Percentiles rank a stretch among this genome's conserved stretches.
Evolutionary conservation across 306 rosid genomes (phyloP).

Genomic region (Cicer chorassanicum): DNA sequence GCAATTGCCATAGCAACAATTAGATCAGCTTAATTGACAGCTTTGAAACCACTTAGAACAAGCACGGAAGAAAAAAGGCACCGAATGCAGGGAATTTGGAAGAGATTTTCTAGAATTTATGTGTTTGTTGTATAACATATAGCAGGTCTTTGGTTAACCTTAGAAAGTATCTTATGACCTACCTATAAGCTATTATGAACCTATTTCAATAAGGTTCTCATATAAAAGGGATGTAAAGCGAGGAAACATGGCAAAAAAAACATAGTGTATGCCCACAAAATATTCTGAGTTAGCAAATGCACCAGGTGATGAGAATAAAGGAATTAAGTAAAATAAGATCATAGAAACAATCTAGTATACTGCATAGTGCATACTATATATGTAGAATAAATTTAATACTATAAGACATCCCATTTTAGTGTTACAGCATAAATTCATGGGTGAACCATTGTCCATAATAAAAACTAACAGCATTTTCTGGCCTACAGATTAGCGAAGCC

Average conservation of each 20-base stretch:
- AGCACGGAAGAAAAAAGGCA: neutral
- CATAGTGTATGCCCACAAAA: too few relatives aligned
- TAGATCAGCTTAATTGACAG: neutral
- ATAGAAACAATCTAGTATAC: neutral
- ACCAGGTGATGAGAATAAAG: too few relatives aligned
- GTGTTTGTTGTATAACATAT: neutral
- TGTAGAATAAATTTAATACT: slow-evolving; percentile 3
- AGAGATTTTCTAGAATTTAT: neutral
- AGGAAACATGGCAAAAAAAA: too few relatives aligned
- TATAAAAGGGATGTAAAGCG: too few relatives aligned
- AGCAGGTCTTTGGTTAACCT: neutral
- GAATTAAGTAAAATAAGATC: neutral
- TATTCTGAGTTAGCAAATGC: too few relatives aligned
- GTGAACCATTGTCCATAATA: slow-evolving; percentile 15
- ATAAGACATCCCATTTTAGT: neutral
- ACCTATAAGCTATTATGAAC: neutral
- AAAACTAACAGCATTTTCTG: neutral
- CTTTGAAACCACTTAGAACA: slow-evolving; percentile 26
- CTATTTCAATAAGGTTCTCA: neutral
- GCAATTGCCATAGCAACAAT: slow-evolving; percentile 1
- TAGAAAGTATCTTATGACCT: neutral
- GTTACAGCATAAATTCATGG: slow-evolving; percentile 9
- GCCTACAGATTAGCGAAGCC: neutral
- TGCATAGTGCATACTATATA: slow-evolving; percentile 6
- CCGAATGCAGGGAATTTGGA: neutral